phyloP scores from a whole-genome alignment of 208 protist species.

The Crithidia bombi region DNA sequence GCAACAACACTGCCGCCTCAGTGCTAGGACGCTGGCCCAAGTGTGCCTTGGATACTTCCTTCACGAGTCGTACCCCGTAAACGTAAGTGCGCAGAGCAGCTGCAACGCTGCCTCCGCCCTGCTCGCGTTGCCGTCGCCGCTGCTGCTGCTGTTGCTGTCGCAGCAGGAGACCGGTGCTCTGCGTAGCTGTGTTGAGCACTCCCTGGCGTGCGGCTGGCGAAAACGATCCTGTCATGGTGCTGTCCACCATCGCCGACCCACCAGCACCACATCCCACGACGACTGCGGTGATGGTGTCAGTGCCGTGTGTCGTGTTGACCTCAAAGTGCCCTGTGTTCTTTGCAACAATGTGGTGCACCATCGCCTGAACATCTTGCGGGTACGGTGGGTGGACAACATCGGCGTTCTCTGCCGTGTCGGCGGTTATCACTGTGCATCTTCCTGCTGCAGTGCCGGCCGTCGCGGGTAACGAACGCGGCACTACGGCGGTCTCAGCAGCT shows the following conservation, averaged over 20 bases:
- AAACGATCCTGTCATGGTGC: slow-evolving; percentile 18
- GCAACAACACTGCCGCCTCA: slow-evolving; percentile 30
- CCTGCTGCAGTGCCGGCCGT: background rate
- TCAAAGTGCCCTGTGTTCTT: slow-evolving; percentile 38
- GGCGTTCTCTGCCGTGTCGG: background rate
- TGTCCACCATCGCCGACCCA: slow-evolving; percentile 19
- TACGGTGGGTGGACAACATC: slow-evolving; percentile 24
- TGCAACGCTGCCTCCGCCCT: slow-evolving; percentile 9
- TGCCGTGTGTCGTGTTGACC: slow-evolving; percentile 31
- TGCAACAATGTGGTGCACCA: slow-evolving; percentile 30
- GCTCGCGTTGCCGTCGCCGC: slow-evolving; percentile 23
- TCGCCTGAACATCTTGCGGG: slow-evolving; percentile 30
- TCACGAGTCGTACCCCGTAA: slow-evolving; percentile 28
- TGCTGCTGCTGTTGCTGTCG: slow-evolving; percentile 39
- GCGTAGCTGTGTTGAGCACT: slow-evolving; percentile 26
- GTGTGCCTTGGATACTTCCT: slow-evolving; percentile 18
- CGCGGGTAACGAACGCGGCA: background rate
- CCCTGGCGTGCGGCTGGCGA: slow-evolving; percentile 12
- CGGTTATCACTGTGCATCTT: slow-evolving; percentile 6
- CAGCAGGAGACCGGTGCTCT: slow-evolving; percentile 28
- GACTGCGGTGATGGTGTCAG: slow-evolving; percentile 27
- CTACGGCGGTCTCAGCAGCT: slow-evolving; percentile 3
- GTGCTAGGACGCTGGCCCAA: slow-evolving; percentile 20
- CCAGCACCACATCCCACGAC: background rate
- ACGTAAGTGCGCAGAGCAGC: slow-evolving; percentile 20